phyloP scores from a whole-genome alignment of 2,329 filamentous ascomycete species.

The Hirsutella minnesotensis region DNA sequence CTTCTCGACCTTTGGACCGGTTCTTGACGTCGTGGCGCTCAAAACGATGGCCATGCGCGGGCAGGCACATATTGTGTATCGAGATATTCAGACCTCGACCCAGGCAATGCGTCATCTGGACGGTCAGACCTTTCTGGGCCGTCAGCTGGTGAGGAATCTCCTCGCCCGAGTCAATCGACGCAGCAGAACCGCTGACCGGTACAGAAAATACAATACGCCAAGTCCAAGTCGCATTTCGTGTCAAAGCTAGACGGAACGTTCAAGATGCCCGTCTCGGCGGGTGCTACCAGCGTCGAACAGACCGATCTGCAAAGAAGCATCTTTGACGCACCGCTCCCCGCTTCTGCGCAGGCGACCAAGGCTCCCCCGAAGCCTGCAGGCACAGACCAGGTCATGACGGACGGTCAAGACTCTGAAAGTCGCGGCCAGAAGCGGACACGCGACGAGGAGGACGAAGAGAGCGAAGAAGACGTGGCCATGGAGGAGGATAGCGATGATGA shows the following conservation, averaged over 20 bases:
- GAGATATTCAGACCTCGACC: constrained; percentile 81
- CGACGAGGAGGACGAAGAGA: constrained; percentile 55
- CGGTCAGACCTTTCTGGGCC: constrained; percentile 75
- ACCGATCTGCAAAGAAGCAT: constrained; percentile 71
- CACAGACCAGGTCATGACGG: constrained; percentile 35
- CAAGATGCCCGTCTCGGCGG: constrained; percentile 48
- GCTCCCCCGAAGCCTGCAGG: constrained; percentile 36
- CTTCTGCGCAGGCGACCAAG: constrained; percentile 22
- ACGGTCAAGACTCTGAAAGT: constrained; percentile 39
- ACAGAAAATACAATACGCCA: constrained; percentile 85
- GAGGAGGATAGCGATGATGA: constrained; percentile 66
- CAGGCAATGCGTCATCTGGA: constrained; percentile 86
- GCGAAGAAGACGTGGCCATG: constrained; percentile 57
- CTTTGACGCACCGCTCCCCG: constrained; percentile 54
- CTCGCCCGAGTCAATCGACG: background rate
- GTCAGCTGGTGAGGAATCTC: constrained; percentile 57
- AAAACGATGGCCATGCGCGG: constrained; percentile 90
- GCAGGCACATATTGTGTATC: constrained; percentile 86
- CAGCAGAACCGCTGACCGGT: background rate
- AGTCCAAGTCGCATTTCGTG: constrained; percentile 76
- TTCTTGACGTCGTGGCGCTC: constrained; percentile 82
- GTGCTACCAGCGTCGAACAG: constrained; percentile 45
- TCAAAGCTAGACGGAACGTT: constrained; percentile 89
- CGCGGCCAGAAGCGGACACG: constrained; percentile 59
- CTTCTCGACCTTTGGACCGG: constrained; percentile 85